Conservation (phyloP, 257 asterid species). For the Catharanthus roseus region DNA sequence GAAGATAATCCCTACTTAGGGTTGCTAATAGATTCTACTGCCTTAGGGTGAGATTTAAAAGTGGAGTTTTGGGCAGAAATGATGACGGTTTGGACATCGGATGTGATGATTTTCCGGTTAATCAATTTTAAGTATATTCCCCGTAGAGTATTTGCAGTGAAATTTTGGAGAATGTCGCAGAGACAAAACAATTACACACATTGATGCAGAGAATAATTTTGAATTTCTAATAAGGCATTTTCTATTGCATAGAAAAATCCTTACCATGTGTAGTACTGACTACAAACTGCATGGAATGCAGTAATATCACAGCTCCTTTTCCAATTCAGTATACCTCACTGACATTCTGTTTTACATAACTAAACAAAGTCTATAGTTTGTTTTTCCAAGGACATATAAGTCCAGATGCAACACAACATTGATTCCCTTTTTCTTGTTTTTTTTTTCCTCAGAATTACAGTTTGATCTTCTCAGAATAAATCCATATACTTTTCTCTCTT, state of each 20-base stretch:
- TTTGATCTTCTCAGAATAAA: conserved; percentile 27
- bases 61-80: not conserved
- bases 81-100: not conserved
- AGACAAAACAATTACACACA: not conserved
- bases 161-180: conserved; percentile 2
- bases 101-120: not conserved
- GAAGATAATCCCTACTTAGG: too few species aligned
- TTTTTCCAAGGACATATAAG: conserved; percentile 35
- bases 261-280: conserved; percentile 26
- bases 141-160: not conserved
- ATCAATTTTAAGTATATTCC: not conserved
- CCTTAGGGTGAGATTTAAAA: too few species aligned
- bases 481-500: conserved; percentile 45
- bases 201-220: not conserved
- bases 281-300: conserved; percentile 31
- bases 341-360: conserved; percentile 30
- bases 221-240: conserved; percentile 11
- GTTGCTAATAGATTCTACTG: too few species aligned
- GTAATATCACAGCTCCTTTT: conserved; percentile 26
- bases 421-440: conserved; percentile 67
- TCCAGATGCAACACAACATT: conserved; percentile 58
- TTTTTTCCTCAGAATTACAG: too few species aligned
- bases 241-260: conserved; percentile 6
- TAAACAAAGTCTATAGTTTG: conserved; percentile 20
- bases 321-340: conserved; percentile 49